Base-by-base conservation (phyloP, 176 grass and related monocot species). In the Eleusine coracana region DNA sequence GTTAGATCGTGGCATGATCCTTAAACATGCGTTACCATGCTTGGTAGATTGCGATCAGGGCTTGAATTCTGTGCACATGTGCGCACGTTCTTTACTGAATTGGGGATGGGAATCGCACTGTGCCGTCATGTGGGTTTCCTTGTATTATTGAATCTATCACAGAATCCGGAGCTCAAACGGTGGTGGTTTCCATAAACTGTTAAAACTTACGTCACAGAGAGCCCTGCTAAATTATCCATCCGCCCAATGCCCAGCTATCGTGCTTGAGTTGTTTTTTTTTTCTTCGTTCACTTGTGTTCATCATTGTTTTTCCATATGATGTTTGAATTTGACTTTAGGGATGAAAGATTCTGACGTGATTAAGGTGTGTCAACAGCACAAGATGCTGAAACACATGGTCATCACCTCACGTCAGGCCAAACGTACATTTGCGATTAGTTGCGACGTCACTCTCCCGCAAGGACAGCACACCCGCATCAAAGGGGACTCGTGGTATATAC, bases 391-490 rank as follows among this genome's bases (percentile, higher is more conserved):
- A 60, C 68, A 83, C 36, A 55, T 28, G 46, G 66, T 13, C 68
- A 10, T 27, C 77, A 37, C 27, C 49, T 38, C 38, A 58, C 20
- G 68, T 38, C 38, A 84, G 61, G 21, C 49, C 61, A 80, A 79
- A 67, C 63, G 48, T 10, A 7, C 73, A n/a, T 49, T 63, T 45
- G 29, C 14, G 21, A 86, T 73, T 77, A 66, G 79, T 68, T 90
- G 78, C 10, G 45, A 58, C 17, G 74, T 90, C 79, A 21, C 40
- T 16, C 3, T 9, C 59, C 20, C 0, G 56, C 44, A 16, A 74
- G 75, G 4, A 7, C 41, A 14, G 1, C 46, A 46, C 72, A 40
- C 38, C 37, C 29, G 37, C 7, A n/a, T 27, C 38, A 78, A 49
- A 78, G 5, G 38, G 27, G 73, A 78, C 83, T 29, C 42, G 4